Percentiles rank a stretch among this genome's conserved stretches.
phyloP scores from a whole-genome alignment of 2,329 filamentous ascomycete species.

The Fusarium chaquense region DNA sequence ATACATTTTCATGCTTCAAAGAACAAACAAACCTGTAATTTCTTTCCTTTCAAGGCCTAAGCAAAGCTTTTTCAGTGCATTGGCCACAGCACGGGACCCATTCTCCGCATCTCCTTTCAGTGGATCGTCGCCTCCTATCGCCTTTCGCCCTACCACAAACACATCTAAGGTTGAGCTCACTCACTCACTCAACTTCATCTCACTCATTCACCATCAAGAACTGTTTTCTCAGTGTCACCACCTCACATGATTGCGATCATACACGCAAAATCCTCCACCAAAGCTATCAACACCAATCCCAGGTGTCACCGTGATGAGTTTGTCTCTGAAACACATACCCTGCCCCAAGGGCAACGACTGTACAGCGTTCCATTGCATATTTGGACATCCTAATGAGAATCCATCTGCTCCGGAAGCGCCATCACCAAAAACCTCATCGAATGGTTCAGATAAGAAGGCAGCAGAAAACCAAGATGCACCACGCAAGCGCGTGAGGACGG shows the following conservation, averaged over 20 bases:
- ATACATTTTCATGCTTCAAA: background rate
- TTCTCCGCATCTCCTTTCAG: slow-evolving; percentile 7
- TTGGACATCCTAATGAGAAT: slow-evolving; percentile 58
- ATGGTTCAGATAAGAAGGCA: slow-evolving; percentile 9
- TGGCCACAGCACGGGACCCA: slow-evolving; percentile 10
- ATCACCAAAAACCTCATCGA: background rate
- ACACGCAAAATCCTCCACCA: background rate
- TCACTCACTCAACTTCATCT: background rate
- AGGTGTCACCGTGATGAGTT: slow-evolving; percentile 50
- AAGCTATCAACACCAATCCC: background rate
- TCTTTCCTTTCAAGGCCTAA: too few species aligned
- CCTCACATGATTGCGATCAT: background rate
- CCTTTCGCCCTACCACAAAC: slow-evolving; percentile 6
- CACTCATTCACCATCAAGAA: background rate
- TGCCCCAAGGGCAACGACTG: slow-evolving; percentile 63
- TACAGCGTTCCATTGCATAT: slow-evolving; percentile 64
- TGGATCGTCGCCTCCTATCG: slow-evolving; percentile 21
- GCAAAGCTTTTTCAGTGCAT: background rate
- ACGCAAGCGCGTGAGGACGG: slow-evolving; percentile 50
- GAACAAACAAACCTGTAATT: background rate
- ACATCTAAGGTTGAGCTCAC: slow-evolving; percentile 20
- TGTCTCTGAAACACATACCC: slow-evolving; percentile 62
- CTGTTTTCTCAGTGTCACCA: background rate
- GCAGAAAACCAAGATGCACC: slow-evolving; percentile 47
- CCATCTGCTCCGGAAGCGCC: slow-evolving; percentile 27